Evolutionary conservation across 164 flowering plant genomes (phyloP).

Genomic region (Stephania cephalantha): DNA sequence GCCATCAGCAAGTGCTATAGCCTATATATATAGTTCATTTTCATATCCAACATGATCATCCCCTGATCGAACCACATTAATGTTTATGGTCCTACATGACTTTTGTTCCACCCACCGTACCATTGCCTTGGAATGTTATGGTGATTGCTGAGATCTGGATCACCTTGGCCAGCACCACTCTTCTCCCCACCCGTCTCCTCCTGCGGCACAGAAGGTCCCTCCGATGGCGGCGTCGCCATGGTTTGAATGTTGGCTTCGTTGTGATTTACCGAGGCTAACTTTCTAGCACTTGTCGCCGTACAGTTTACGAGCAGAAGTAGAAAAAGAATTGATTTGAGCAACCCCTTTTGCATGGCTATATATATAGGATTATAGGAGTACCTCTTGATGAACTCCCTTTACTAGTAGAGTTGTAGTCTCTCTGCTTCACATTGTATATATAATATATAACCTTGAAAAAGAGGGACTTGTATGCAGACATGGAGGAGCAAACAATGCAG

Average conservation of each 20-base stretch:
- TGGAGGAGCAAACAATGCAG: neutral
- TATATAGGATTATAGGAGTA: neutral
- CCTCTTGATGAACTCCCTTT: neutral
- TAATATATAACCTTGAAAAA: neutral
- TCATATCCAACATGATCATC: neutral
- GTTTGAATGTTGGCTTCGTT: neutral
- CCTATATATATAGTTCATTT: too few relatives aligned
- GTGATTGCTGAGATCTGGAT: conserved; percentile 10
- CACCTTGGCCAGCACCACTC: neutral
- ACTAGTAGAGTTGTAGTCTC: neutral
- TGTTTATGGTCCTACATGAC: neutral
- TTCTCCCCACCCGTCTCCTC: conserved; percentile 4
- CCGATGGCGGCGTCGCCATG: neutral
- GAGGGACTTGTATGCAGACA: neutral
- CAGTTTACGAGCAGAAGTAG: neutral
- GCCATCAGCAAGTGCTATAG: too few relatives aligned
- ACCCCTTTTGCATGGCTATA: neutral
- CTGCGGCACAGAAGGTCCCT: neutral
- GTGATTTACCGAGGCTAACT: neutral
- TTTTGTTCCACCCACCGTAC: conserved; percentile 6
- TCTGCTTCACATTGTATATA: neutral
- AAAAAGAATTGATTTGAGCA: neutral
- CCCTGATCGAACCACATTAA: neutral
- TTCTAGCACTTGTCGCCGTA: neutral
- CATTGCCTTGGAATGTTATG: conserved; percentile 15